Evolutionary conservation across 345 rosid genomes (phyloP).

Genomic region (Eucalyptus microcorys): DNA sequence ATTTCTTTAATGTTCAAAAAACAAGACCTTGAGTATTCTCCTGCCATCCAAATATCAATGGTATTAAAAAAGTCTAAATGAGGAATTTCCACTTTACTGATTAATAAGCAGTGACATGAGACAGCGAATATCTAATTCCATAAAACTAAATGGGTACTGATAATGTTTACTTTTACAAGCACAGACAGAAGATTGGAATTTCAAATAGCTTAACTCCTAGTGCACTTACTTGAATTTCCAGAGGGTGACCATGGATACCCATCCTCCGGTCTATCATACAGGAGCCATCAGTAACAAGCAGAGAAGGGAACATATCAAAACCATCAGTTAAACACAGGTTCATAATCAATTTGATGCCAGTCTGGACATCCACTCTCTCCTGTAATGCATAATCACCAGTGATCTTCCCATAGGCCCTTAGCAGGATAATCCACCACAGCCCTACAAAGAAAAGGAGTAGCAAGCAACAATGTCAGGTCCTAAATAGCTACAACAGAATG

Average conservation of each 20-base stretch:
- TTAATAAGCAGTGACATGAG: not conserved
- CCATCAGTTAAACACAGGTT: conserved; percentile 79
- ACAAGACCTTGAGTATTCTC: not conserved
- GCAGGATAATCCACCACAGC: conserved; percentile 85
- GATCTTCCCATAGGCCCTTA: conserved; percentile 79
- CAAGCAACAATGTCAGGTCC: not conserved
- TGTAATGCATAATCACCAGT: conserved; percentile 75
- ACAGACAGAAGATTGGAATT: not conserved
- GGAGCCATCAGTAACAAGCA: conserved; percentile 78
- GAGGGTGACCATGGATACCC: conserved; percentile 94
- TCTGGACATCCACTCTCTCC: conserved; percentile 88
- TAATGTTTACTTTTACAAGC: not conserved
- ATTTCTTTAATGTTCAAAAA: not conserved
- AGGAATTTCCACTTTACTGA: not conserved
- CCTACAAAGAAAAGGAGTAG: conserved; percentile 17
- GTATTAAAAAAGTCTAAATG: not conserved
- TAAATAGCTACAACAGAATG: not conserved
- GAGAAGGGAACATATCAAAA: conserved; percentile 88
- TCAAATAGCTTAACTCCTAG: not conserved
- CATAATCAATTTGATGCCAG: conserved; percentile 61
- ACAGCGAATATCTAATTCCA: not conserved
- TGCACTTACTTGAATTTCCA: conserved; percentile 71
- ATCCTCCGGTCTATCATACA: conserved; percentile 91
- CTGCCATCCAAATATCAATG: not conserved
- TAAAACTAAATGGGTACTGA: not conserved